Evolutionary conservation across 345 rosid genomes (phyloP), one percentile per base, ranked within the genome.

Genomic region (Odontarrhena argentea): DNA sequence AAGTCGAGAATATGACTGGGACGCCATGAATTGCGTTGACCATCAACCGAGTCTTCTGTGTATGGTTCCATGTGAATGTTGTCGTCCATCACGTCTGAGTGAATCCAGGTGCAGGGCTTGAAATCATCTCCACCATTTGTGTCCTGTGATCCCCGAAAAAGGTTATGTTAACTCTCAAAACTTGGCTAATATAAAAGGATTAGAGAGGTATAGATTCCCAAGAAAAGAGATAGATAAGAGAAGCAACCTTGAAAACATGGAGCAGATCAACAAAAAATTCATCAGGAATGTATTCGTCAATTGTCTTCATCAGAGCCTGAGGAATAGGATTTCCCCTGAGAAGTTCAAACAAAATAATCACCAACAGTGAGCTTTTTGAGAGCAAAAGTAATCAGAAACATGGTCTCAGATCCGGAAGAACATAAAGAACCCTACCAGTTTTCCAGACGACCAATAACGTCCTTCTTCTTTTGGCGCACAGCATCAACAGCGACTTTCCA

Each of bases 271-370:
- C 70, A 42, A 83, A 75, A 77, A 93, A 77, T 26, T 85, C 94
- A 78, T 88, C 85, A 5, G 94, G 94, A 48, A 93, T 76, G 78
- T 88, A 90, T 65, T 80, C 87, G 71, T 90, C 82, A 66, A 85
- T 87, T 65, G 69, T 85, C 77, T 79, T 79, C 64, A 88, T 84
- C 74, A 93, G 75, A 42, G 71, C 14, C 44, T 56, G 71, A 55
- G 94, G 97, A 72, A 88, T 88, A 3, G 97, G 94, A 81, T 80
- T 81, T 35, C 98, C 98, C 98, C 97, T 90, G 63, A 63, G 68
- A 79, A 18, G 32, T 74, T 71, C 43, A 41, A 74, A 45, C 18
- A 4, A 52, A 36, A 67, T 6, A 48, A 48, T 55, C 25, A 55
- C 34, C 40, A 61, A 1, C 41, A 36, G 22, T 66, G 32, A 25